Evolutionary conservation across 116 monocot genomes (phyloP).

Genomic region (Dioscorea cayenensis): DNA sequence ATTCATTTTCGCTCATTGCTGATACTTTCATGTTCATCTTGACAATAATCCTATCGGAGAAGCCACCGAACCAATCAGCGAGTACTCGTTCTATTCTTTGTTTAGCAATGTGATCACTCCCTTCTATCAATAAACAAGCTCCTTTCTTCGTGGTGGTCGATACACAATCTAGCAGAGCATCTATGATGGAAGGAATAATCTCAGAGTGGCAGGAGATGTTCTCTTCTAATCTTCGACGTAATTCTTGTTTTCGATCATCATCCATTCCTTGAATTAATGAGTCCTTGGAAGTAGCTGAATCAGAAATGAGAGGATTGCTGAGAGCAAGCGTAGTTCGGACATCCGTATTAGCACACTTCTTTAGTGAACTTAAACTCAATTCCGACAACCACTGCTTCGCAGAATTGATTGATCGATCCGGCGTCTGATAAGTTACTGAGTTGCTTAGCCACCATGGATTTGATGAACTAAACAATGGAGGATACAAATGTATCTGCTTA

Average conservation of each 20-base stretch:
- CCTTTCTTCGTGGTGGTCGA: conserved; percentile 25
- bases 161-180: conserved; percentile 29
- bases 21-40: conserved; percentile 20
- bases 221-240: conserved; percentile 31
- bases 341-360: conserved; percentile 8
- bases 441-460: conserved; percentile 27
- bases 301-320: conserved; percentile 39
- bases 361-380: background rate
- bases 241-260: conserved; percentile 16
- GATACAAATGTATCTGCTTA: conserved; percentile 13
- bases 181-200: conserved; percentile 35
- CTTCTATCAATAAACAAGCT: conserved; percentile 44
- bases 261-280: background rate
- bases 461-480: conserved; percentile 16
- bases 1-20: background rate
- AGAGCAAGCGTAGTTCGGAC: conserved; percentile 47
- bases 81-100: conserved; percentile 39
- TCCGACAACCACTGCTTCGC: conserved; percentile 12
- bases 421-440: conserved; percentile 4
- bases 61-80: conserved; percentile 39
- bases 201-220: conserved; percentile 77
- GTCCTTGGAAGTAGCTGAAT: conserved; percentile 46
- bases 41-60: conserved; percentile 14
- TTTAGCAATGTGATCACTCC: conserved; percentile 55
- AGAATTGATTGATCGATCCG: too few relatives aligned